Evolutionary conservation across 164 flowering plant species (phyloP).

Genomic region (Dillenia turbinata): DNA sequence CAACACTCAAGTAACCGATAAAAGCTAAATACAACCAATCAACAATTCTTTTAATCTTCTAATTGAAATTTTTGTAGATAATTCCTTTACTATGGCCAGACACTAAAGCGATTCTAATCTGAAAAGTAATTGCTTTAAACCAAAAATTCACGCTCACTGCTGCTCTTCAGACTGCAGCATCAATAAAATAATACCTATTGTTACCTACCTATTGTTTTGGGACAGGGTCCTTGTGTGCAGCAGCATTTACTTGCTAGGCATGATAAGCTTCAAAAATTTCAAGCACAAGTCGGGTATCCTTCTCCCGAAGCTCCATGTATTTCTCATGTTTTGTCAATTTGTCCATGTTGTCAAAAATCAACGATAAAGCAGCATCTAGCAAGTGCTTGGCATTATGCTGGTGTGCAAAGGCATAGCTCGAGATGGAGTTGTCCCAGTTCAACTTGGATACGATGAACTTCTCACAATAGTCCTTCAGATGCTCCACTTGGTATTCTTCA

Average conservation of each 20-base stretch:
- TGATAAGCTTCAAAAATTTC: slow-evolving; percentile 81
- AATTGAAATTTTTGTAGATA: too few relatives aligned
- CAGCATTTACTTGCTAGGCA: slow-evolving; percentile 70
- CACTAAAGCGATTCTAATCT: too few relatives aligned
- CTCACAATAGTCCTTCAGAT: slow-evolving; percentile 74
- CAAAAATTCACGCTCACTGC: too few relatives aligned
- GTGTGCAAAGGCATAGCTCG: slow-evolving; percentile 71
- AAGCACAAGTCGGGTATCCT: slow-evolving; percentile 77
- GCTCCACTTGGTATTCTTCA: slow-evolving; percentile 84
- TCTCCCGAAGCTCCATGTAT: slow-evolving; percentile 70
- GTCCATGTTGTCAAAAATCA: slow-evolving; percentile 75
- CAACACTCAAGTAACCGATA: too few relatives aligned
- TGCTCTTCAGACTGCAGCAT: too few relatives aligned
- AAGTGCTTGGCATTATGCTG: slow-evolving; percentile 71
- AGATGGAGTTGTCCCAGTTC: slow-evolving; percentile 61
- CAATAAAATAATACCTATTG: too few relatives aligned
- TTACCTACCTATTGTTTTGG: neutral
- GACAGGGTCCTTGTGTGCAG: slow-evolving; percentile 38
- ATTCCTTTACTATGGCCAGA: too few relatives aligned
- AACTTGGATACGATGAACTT: slow-evolving; percentile 63
- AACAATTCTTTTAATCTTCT: too few relatives aligned
- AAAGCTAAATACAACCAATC: too few relatives aligned
- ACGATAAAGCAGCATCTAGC: slow-evolving; percentile 52
- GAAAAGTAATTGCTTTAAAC: too few relatives aligned
- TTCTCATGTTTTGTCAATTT: slow-evolving; percentile 57